Base-by-base conservation (phyloP, 768 basidiomycete genomes). In the Rhizopogon salebrosus region DNA sequence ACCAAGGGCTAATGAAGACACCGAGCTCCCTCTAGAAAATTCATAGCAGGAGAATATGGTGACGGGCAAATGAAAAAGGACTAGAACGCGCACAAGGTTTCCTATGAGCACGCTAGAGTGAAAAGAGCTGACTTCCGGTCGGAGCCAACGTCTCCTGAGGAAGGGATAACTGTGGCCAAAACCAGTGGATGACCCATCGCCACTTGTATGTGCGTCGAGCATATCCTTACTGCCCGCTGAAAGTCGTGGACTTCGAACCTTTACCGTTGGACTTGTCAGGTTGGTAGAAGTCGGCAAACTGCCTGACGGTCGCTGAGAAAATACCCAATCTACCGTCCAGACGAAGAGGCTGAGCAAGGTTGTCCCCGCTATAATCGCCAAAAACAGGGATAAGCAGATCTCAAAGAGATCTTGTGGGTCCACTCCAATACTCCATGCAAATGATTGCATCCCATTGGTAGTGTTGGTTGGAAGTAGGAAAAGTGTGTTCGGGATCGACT, bases 41-140 rank as follows among this genome's bases (percentile, higher is more conserved):
- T 70, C 65, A 68, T 92, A 98, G 55, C 82, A 84, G 3, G 93
- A 90, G 70, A 95, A 95, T 48, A 92, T 81, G 34, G 93, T 95
- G 54, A 98, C 80, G 6, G 95, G 95, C 18, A 98, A 82, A 69
- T 99, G 95, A 72, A 99, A 98, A 31, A 95, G 74, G 36, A 97
- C 77, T 39, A 98, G 80, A 52, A 98, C 75, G 54, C 95, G 89
- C 54, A 95, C 85, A 54, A 98, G 83, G 68, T 97, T 98, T 41
- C 95, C 95, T 58, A 89, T 85, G 49, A 92, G 72, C 48, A 91
- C 81, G 58, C 80, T 87, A 16, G 84, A 79, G 65, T 93, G 91
- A 70, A 93, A 89, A 16, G 88, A 87, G 46, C 83, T 83, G 54
- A 87, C 77, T 59, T 84, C 78, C 31, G 79, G 75, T 41, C 83